phyloP scores from a whole-genome alignment of 306 rosid species.

The Cajanus cajan region DNA sequence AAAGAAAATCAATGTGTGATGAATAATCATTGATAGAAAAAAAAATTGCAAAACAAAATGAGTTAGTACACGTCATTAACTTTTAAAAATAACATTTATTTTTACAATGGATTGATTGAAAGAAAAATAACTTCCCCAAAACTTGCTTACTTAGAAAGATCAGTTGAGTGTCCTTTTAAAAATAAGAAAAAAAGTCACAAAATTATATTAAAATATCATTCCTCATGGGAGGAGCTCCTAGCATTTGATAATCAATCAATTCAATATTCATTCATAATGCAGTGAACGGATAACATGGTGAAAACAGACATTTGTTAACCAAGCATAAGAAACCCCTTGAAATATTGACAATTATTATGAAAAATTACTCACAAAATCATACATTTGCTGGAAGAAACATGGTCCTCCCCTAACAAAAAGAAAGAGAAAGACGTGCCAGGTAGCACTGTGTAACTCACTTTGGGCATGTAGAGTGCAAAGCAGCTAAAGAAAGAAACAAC shows the following conservation, averaged over 20 bases:
- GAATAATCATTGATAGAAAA: too few relatives aligned
- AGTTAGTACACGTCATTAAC: too few relatives aligned
- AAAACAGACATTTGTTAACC: neutral
- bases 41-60: too few relatives aligned
- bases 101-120: too few relatives aligned
- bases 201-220: neutral
- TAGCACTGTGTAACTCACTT: neutral
- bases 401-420: neutral
- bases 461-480: constrained; percentile 4
- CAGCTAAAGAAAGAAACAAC: constrained; percentile 23
- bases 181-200: neutral
- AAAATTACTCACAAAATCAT: constrained; percentile 13
- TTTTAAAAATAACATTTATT: too few relatives aligned
- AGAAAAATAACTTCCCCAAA: neutral
- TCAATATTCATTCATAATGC: too few relatives aligned
- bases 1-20: too few relatives aligned
- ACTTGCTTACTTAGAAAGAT: neutral
- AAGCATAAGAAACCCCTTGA: neutral
- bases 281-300: neutral
- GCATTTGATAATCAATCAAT: neutral
- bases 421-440: neutral
- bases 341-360: neutral
- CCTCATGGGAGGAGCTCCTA: neutral
- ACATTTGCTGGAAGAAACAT: neutral
- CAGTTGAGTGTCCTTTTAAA: neutral